Evolutionary conservation across 192 early-diverging fungal species (phyloP).

Genomic region (Linderina pennispora): DNA sequence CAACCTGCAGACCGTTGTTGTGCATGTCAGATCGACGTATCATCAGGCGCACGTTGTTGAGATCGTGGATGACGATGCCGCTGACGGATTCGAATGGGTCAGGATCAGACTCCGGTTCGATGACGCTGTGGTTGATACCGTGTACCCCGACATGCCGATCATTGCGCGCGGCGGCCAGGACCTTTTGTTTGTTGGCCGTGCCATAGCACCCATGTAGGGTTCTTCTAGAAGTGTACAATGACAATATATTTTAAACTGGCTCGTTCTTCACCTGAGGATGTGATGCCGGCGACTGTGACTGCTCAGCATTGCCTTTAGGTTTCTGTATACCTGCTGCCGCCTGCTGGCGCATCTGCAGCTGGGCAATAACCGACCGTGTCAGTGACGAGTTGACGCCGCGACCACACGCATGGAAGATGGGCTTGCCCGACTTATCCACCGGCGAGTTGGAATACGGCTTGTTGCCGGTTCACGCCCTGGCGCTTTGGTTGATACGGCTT

Average conservation of each 20-base stretch:
- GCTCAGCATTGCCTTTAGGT: background rate
- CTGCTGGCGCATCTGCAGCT: conserved; percentile 25
- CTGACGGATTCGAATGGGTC: background rate
- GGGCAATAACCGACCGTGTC: conserved; percentile 37
- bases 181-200: conserved; percentile 33
- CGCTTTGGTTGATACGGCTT: background rate
- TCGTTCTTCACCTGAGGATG: background rate
- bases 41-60: conserved; percentile 29
- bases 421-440: conserved; percentile 24
- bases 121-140: conserved; percentile 18
- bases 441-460: no score
- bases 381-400: conserved; percentile 47
- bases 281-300: background rate
- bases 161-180: conserved; percentile 35
- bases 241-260: no score
- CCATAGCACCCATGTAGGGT: conserved; percentile 5
- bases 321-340: background rate
- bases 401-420: conserved; percentile 37
- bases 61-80: background rate
- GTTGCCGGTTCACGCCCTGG: no score
- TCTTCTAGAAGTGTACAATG: background rate
- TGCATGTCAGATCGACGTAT: conserved; percentile 35
- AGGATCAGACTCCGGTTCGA: conserved; percentile 24
- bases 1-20: conserved; percentile 11
- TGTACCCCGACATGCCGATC: conserved; percentile 29